Evolutionary conservation across 2,329 filamentous ascomycete species (phyloP).

Genomic region (Aureobasidium zeae): DNA sequence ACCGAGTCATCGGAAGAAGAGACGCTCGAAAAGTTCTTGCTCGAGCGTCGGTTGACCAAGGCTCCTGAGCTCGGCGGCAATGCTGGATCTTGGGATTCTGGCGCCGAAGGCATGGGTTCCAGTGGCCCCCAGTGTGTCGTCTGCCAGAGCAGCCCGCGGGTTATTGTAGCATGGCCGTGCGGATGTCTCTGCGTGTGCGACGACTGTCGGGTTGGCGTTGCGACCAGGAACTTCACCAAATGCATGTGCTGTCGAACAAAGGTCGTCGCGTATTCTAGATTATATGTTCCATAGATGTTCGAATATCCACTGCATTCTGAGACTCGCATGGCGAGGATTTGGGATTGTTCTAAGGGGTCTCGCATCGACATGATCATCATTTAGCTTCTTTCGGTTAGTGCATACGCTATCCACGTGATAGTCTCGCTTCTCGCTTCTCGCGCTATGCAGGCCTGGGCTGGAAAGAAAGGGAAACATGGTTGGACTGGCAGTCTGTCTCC

Average conservation of each 20-base stretch:
- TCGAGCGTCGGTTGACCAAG: slow-evolving; percentile 42
- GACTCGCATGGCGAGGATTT: too few species aligned
- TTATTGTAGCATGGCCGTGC: slow-evolving; percentile 92
- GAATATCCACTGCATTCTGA: too few species aligned
- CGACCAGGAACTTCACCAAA: slow-evolving; percentile 94
- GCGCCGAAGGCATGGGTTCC: slow-evolving; percentile 64
- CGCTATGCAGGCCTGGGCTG: too few species aligned
- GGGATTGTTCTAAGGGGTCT: too few species aligned
- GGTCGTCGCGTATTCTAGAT: slow-evolving; percentile 77
- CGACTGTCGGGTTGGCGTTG: slow-evolving; percentile 84
- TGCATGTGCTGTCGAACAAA: slow-evolving; percentile 90
- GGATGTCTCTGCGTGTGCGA: slow-evolving; percentile 90
- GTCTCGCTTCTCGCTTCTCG: too few species aligned
- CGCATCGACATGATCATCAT: too few species aligned
- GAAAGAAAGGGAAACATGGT: too few species aligned
- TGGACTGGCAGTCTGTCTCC: too few species aligned
- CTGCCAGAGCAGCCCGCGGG: slow-evolving; percentile 76
- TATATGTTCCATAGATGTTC: slow-evolving; percentile 67
- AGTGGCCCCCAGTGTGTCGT: slow-evolving; percentile 82
- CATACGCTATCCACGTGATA: too few species aligned
- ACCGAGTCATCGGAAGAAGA: slow-evolving; percentile 49
- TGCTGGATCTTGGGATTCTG: slow-evolving; percentile 52
- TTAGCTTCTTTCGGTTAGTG: too few species aligned
- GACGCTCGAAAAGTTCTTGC: slow-evolving; percentile 50
- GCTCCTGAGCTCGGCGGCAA: slow-evolving; percentile 27